phyloP scores from a whole-genome alignment of 1,284 basidiomycete genomes.

The Chalciporus piperatoides region DNA sequence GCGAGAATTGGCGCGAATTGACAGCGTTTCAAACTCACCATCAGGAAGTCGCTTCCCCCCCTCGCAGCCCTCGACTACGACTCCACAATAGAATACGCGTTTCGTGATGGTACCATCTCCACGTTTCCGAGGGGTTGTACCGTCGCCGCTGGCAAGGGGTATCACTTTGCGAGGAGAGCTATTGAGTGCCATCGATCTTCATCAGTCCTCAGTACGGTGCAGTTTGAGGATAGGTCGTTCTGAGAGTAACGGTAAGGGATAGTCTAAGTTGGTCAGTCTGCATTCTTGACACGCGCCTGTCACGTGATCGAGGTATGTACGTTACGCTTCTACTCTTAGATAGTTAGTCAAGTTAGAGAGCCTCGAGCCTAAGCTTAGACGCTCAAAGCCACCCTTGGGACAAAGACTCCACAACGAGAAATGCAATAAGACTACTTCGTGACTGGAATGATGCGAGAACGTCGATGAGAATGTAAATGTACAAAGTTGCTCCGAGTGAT shows the following conservation, averaged over 20 bases:
- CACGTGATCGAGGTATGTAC: constrained; percentile 32
- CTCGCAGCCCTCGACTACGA: constrained; percentile 76
- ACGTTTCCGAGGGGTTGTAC: constrained; percentile 41
- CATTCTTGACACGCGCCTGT: constrained; percentile 17
- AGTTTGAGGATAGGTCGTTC: constrained; percentile 6
- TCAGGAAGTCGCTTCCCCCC: constrained; percentile 62
- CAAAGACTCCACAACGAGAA: constrained; percentile 6
- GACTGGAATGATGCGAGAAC: constrained; percentile 4
- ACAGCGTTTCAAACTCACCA: constrained; percentile 42
- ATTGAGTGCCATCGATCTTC: constrained; percentile 40
- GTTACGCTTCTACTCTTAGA: no score
- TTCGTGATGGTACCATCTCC: constrained; percentile 48
- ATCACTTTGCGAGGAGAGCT: constrained; percentile 68
- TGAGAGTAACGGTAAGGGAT: neutral
- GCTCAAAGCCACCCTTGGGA: no score
- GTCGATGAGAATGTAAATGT: constrained; percentile 14
- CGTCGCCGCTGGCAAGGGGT: constrained; percentile 64
- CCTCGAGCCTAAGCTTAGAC: no score
- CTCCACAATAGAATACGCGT: constrained; percentile 77
- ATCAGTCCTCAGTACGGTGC: constrained; percentile 16
- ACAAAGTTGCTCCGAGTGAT: constrained; percentile 8
- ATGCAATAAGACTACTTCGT: constrained; percentile 21
- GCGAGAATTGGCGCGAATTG: neutral
- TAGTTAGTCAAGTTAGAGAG: no score
- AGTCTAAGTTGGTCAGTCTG: no score